Evolutionary conservation across 2,329 filamentous ascomycete genomes (phyloP).

Genomic region (Pseudogymnoascus sp.): DNA sequence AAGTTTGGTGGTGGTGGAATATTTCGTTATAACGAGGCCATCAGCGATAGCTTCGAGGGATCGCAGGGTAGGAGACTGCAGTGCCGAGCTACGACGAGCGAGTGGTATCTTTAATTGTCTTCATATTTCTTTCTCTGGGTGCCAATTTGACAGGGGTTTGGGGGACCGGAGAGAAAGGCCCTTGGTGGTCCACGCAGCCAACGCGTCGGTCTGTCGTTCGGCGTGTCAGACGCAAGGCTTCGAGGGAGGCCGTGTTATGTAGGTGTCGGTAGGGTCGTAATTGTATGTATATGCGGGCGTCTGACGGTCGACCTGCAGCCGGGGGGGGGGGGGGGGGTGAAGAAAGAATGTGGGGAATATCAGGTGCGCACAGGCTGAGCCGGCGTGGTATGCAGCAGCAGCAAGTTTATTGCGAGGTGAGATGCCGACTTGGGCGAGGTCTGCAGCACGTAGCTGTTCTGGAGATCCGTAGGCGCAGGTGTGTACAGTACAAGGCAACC

Average conservation of each 20-base stretch:
- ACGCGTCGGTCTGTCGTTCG: not conserved
- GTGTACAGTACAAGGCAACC: slow-evolving; percentile 2
- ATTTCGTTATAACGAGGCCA: not conserved
- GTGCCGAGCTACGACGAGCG: slow-evolving; percentile 1
- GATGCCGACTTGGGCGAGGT: slow-evolving; percentile 1
- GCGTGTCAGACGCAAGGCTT: slow-evolving; percentile 4
- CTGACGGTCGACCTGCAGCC: slow-evolving; percentile 4
- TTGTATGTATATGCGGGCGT: not conserved
- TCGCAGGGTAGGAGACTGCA: not conserved
- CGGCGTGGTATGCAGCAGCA: slow-evolving; percentile 8
- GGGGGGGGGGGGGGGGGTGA: not conserved
- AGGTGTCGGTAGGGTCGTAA: not conserved
- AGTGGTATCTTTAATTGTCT: slow-evolving; percentile 1
- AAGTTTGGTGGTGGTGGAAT: slow-evolving; percentile 6
- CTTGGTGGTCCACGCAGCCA: not conserved
- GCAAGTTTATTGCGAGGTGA: not conserved
- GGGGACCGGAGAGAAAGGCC: not conserved
- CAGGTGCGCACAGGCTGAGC: slow-evolving; percentile 5
- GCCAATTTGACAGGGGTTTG: not conserved
- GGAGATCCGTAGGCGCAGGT: not conserved
- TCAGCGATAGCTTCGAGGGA: not conserved
- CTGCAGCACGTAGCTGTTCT: not conserved
- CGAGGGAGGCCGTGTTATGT: not conserved
- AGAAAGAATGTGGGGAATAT: slow-evolving; percentile 5
- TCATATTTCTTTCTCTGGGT: slow-evolving; percentile 4